A percentile compares a stretch with the other conserved stretches of the same genome.
Conservation (phyloP, 2,329 filamentous ascomycete species). For the Aspergillus melleus region DNA sequence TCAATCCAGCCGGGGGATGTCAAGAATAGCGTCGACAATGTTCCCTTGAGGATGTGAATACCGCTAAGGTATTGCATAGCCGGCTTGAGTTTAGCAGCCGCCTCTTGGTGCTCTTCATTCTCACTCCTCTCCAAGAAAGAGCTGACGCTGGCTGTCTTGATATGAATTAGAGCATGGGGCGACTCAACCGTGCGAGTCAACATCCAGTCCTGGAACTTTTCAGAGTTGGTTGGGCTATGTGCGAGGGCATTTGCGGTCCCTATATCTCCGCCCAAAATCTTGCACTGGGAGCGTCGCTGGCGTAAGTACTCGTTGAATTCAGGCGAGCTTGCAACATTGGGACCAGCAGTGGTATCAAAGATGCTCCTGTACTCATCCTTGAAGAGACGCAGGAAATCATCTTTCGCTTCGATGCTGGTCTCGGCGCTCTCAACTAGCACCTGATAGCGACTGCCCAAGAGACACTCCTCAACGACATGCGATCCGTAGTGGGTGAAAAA, state of each 20-base stretch:
- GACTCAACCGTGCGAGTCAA: neutral
- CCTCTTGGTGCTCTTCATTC: neutral
- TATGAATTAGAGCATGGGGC: neutral
- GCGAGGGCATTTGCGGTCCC: neutral
- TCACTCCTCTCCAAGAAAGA: neutral
- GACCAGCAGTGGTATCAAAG: neutral
- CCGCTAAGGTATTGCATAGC: neutral
- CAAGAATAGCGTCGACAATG: neutral
- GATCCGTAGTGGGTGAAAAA: neutral
- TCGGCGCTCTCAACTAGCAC: neutral
- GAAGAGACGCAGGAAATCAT: neutral
- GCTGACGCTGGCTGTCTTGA: neutral
- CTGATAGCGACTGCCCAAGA: neutral
- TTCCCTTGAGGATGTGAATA: neutral
- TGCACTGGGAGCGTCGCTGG: neutral
- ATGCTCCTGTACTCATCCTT: neutral
- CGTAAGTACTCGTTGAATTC: neutral
- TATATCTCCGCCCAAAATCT: neutral
- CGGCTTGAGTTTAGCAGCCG: neutral
- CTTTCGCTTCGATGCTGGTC: neutral
- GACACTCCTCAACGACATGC: neutral
- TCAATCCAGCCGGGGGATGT: neutral
- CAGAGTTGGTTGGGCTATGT: neutral
- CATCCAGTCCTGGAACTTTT: neutral
- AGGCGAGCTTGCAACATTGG: neutral